These are phyloP conservation scores for Macrotyloma uniflorum DNA, from an alignment of 306 rosid species.

Conservation along the genomic window DNA sequence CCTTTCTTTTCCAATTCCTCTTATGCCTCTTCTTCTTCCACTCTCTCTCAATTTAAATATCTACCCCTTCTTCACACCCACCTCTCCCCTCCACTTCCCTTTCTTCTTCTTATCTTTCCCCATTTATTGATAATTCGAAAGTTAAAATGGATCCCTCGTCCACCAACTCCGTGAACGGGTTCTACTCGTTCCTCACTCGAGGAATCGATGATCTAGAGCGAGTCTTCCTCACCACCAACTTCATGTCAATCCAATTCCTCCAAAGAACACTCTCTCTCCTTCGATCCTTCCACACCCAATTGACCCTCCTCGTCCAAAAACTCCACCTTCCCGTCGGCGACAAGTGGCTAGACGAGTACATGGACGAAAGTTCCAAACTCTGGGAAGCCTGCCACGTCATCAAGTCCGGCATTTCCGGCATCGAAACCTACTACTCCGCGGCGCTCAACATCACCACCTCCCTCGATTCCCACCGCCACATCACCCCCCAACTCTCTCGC, in stretches of 20 bases:
- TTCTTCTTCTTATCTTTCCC: no score
- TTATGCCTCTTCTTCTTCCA: constrained; percentile 1
- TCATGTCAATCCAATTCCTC: constrained; percentile 99
- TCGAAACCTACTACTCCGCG: constrained; percentile 81
- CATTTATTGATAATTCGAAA: background rate
- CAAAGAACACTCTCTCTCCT: constrained; percentile 86
- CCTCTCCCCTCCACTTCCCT: background rate
- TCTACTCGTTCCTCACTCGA: constrained; percentile 85
- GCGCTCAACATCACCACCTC: constrained; percentile 70
- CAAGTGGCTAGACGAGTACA: constrained; percentile 98
- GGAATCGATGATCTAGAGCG: constrained; percentile 97
- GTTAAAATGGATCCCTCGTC: constrained; percentile 85
- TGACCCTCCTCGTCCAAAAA: constrained; percentile 87
- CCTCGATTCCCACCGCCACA: constrained; percentile 75
- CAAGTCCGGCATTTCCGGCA: constrained; percentile 86
- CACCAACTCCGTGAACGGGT: constrained; percentile 94
- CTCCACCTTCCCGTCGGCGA: constrained; percentile 96
- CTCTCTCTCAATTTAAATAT: constrained; percentile 66
- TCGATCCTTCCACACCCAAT: constrained; percentile 91
- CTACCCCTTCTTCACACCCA: constrained; percentile 34
- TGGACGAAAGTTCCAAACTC: constrained; percentile 98
- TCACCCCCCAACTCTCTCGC: constrained; percentile 79
- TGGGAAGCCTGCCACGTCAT: constrained; percentile 98
- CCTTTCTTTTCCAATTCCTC: background rate
- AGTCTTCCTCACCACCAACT: constrained; percentile 73